These are phyloP conservation scores for Cephaloascus fragrans DNA, from an alignment of 805 yeast genomes.

Conservation along the genomic window DNA sequence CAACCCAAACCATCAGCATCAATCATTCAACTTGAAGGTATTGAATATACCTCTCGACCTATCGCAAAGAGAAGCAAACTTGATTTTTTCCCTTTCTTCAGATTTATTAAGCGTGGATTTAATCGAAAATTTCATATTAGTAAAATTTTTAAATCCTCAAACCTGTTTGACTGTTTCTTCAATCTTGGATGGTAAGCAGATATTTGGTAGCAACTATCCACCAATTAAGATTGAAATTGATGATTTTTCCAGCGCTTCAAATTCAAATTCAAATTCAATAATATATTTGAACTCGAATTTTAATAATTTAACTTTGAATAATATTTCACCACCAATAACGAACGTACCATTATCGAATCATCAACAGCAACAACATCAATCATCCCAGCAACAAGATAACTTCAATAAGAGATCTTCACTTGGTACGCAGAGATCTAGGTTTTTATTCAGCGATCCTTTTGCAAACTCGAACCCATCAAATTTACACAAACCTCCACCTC, in stretches of 20 bases:
- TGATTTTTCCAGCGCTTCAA: conserved; percentile 7
- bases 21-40: conserved; percentile 24
- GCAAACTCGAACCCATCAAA: conserved; percentile 3
- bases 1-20: conserved; percentile 5
- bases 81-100: conserved; percentile 59
- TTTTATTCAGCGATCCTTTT: conserved; percentile 61
- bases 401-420: conserved; percentile 42
- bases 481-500: conserved; percentile 1
- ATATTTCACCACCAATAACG: conserved; percentile 24
- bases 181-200: conserved; percentile 26
- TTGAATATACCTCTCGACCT: conserved; percentile 57
- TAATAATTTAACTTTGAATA: neutral
- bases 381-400: conserved; percentile 14
- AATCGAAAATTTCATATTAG: conserved; percentile 21
- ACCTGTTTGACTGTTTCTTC: conserved; percentile 31
- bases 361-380: conserved; percentile 5
- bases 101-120: conserved; percentile 48
- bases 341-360: conserved; percentile 3
- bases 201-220: conserved; percentile 24
- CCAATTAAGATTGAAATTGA: conserved; percentile 29
- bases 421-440: conserved; percentile 55
- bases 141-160: conserved; percentile 23
- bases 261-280: too few relatives aligned
- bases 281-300: too few relatives aligned
- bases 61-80: conserved; percentile 53